These are phyloP conservation scores for Tuber brumale DNA, from an alignment of 495 filamentous ascomycete species.

Conservation along the genomic window DNA sequence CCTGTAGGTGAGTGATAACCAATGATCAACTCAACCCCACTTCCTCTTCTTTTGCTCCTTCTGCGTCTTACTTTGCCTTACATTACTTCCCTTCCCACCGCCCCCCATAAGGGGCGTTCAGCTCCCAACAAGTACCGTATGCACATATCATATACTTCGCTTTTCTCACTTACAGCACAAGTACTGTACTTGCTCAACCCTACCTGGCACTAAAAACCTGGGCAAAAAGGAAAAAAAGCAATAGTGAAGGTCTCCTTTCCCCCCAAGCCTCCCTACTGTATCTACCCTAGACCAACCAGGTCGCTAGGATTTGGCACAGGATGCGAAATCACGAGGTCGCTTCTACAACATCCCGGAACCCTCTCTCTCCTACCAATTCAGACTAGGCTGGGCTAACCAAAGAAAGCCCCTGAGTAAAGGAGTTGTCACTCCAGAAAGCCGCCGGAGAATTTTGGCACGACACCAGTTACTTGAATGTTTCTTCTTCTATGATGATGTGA, in stretches of 20 bases:
- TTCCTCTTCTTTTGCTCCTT: background rate
- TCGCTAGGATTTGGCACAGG: background rate
- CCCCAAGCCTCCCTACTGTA: background rate
- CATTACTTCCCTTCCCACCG: background rate
- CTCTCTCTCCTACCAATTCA: background rate
- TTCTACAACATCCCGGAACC: background rate
- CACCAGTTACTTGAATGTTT: background rate
- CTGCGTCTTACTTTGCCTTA: background rate
- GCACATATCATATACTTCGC: background rate
- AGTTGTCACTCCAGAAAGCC: background rate
- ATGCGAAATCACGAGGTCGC: background rate
- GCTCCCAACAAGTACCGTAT: background rate
- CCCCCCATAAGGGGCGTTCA: background rate
- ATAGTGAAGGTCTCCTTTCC: background rate
- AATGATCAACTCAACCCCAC: background rate
- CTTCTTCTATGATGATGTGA: background rate
- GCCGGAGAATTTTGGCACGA: background rate
- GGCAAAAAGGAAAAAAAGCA: background rate
- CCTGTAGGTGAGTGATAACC: background rate
- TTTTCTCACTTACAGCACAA: background rate
- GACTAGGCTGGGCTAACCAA: background rate
- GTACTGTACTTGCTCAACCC: background rate
- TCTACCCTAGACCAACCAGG: background rate
- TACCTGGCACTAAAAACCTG: background rate
- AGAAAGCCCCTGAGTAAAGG: background rate